Conservation (phyloP, 2,329 filamentous ascomycete species). For the Neurospora sp. region DNA sequence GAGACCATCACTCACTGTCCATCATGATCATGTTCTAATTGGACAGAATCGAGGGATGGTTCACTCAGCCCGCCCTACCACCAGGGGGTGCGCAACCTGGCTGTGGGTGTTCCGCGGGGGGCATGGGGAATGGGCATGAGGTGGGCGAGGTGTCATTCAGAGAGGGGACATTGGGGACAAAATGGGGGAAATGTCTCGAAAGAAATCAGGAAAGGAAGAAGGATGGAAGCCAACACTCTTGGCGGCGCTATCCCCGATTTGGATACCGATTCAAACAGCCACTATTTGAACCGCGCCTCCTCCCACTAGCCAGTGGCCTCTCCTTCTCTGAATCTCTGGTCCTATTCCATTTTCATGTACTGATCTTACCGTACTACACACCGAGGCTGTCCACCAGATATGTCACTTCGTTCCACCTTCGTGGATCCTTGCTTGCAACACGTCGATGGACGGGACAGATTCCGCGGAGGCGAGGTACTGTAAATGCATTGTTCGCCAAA, state of each 20-base stretch:
- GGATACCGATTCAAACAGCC: conserved; percentile 2
- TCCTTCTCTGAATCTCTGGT: not conserved
- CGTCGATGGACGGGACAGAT: not conserved
- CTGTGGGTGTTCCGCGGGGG: not conserved
- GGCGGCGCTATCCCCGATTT: not conserved
- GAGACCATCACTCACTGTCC: not conserved
- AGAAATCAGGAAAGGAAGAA: not conserved
- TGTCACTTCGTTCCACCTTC: not conserved
- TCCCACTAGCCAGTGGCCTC: not conserved
- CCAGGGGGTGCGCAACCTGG: not conserved
- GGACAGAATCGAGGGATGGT: not conserved
- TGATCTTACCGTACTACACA: not conserved
- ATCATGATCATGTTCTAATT: not conserved
- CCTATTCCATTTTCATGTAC: not conserved
- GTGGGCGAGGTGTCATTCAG: not conserved
- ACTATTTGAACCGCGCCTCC: not conserved
- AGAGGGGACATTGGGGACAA: not conserved
- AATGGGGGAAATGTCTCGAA: not conserved
- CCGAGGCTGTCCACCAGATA: not conserved
- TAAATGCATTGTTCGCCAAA: not conserved
- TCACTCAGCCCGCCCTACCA: not conserved
- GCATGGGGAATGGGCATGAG: not conserved
- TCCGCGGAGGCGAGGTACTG: not conserved
- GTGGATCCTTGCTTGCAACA: not conserved
- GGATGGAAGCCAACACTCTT: not conserved